Evolutionary conservation across 208 protist genomes (phyloP).

Genomic region (Strigomonas culicis): DNA sequence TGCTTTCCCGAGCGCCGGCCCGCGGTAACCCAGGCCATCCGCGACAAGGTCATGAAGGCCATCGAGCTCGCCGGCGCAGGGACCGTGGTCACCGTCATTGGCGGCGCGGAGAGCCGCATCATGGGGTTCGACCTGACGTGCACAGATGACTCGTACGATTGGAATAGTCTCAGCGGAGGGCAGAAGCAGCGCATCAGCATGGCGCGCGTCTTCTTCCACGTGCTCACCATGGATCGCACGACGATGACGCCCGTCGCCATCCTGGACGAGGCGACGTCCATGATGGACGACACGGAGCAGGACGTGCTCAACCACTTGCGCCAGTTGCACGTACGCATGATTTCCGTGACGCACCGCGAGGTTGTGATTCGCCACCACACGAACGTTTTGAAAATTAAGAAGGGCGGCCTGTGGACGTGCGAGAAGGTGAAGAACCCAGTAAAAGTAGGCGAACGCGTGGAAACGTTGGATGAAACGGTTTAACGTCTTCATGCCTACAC

Average conservation of each 20-base stretch:
- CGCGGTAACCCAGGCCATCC: slow-evolving; percentile 23
- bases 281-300: slow-evolving; percentile 88
- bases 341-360: slow-evolving; percentile 83
- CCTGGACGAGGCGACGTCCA: slow-evolving; percentile 84
- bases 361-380: slow-evolving; percentile 80
- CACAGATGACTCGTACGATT: slow-evolving; percentile 68
- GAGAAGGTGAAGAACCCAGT: slow-evolving; percentile 45
- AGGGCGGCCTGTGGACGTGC: slow-evolving; percentile 46
- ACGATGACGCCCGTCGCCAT: slow-evolving; percentile 59
- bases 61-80: slow-evolving; percentile 62
- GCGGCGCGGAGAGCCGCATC: slow-evolving; percentile 61
- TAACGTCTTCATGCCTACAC: too few relatives aligned
- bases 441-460: slow-evolving; percentile 32
- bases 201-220: slow-evolving; percentile 82
- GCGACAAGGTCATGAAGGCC: slow-evolving; percentile 38
- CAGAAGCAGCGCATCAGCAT: slow-evolving; percentile 88
- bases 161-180: slow-evolving; percentile 81
- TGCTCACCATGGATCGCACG: slow-evolving; percentile 55
- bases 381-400: slow-evolving; percentile 47
- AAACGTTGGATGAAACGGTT: slow-evolving; percentile 23
- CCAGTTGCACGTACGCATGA: slow-evolving; percentile 64
- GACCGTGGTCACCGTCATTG: slow-evolving; percentile 70
- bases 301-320: slow-evolving; percentile 78
- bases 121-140: slow-evolving; percentile 49
- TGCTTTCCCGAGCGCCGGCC: slow-evolving; percentile 46